Evolutionary conservation across 306 rosid genomes (phyloP), one percentile per base, ranked within the genome.

Genomic region (Prunus dulcis): DNA sequence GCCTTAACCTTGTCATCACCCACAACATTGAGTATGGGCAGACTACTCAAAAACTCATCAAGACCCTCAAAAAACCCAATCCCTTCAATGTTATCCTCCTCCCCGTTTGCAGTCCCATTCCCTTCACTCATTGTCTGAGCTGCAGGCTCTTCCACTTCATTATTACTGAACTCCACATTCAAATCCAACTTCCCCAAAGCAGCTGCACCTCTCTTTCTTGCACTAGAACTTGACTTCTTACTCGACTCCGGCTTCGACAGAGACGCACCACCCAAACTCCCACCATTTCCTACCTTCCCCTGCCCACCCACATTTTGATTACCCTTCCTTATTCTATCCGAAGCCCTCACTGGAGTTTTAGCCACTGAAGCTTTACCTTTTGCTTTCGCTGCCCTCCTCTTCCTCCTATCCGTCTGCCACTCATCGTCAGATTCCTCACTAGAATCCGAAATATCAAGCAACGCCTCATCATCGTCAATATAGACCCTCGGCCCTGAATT

Each of bases 161-260:
- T 92, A 74, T 92, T 95, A 72, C 92, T 95, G 20, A 95, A 92
- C 89, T 95, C 97, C 79, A 92, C 97, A 88, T 95, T 95, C 90
- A 95, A 87, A 86, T 95, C 99, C 85, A 95, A 88, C 76, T 87
- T 92, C 41, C 93, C 96, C 86, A 90, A 74, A 67, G 88, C 89
- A 12, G 85, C 88, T 5, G 85, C 87, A 64, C 95, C 93, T 83
- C 87, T 85, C 81, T 84, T 90, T 86, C 87, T 86, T 4, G 84
- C 74, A 47, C 83, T 55, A 64, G 71, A 86, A 17, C 27, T 77
- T 7, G 76, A 63, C 81, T 82, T 90, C 75, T 84, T 85, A 58
- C 91, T 83, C n/a, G 85, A 45, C 9, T 91, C 97, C 0, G 68
- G 82, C 79, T 66, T 88, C 1, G 68, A 69, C 7, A 79, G 63